Conservation (phyloP, 2,329 filamentous ascomycete species). For the Penicillium sumatraense region DNA sequence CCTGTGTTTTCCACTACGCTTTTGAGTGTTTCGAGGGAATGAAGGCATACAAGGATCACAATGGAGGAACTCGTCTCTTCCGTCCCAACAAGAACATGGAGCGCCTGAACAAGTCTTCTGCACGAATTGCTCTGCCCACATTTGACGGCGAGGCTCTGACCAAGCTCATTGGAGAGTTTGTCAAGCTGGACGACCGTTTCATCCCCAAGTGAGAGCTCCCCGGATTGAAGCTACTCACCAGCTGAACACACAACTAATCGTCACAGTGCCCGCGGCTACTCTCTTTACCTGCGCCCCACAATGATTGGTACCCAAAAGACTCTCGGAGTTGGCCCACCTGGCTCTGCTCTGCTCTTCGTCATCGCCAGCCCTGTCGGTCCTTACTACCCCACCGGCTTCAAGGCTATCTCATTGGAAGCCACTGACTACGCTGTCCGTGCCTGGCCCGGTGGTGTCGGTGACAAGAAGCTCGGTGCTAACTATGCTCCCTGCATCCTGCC, state of each 20-base stretch:
- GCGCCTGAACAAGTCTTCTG: slow-evolving; percentile 86
- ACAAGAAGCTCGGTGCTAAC: slow-evolving; percentile 98
- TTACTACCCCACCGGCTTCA: slow-evolving; percentile 98
- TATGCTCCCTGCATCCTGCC: slow-evolving; percentile 99
- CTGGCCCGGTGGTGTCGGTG: slow-evolving; percentile 96
- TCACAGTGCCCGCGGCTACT: slow-evolving; percentile 73
- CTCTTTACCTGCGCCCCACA: slow-evolving; percentile 91
- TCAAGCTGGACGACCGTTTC: slow-evolving; percentile 82
- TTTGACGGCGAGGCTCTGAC: slow-evolving; percentile 77
- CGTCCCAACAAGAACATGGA: slow-evolving; percentile 96
- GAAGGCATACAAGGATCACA: slow-evolving; percentile 95
- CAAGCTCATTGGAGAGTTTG: slow-evolving; percentile 79
- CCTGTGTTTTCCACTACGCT: slow-evolving; percentile 97
- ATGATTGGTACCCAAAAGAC: slow-evolving; percentile 97
- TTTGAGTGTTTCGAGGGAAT: slow-evolving; percentile 99
- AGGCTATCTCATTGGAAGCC: slow-evolving; percentile 92
- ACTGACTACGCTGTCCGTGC: slow-evolving; percentile 96
- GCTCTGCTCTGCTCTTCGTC: slow-evolving; percentile 87
- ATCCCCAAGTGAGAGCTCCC: slow-evolving; percentile 69
- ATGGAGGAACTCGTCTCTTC: slow-evolving; percentile 82
- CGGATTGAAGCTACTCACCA: neutral
- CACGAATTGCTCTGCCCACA: slow-evolving; percentile 89
- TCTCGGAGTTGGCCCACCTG: slow-evolving; percentile 88
- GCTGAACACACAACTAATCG: slow-evolving; percentile 11
- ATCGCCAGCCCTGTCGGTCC: slow-evolving; percentile 96